A percentile compares a stretch with the other conserved stretches of the same genome.
Evolutionary conservation across 805 yeast species (phyloP).

Genomic region (Kluyveromyces aestuarii): DNA sequence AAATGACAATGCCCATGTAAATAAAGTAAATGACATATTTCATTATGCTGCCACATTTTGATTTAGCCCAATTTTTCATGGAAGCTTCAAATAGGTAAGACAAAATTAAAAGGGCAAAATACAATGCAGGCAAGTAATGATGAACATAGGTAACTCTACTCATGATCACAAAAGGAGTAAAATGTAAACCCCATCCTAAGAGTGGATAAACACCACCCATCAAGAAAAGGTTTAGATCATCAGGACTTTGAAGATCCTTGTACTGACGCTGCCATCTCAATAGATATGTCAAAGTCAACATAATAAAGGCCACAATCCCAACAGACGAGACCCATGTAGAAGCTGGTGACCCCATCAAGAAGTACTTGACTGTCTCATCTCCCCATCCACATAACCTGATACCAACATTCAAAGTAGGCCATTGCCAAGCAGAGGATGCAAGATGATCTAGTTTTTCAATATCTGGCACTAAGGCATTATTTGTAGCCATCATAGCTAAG

Average conservation of each 20-base stretch:
- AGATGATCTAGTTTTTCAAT: slow-evolving; percentile 62
- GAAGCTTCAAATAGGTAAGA: slow-evolving; percentile 45
- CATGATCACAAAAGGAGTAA: slow-evolving; percentile 68
- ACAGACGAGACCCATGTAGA: slow-evolving; percentile 68
- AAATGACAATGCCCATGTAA: slow-evolving; percentile 37
- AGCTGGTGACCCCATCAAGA: slow-evolving; percentile 67
- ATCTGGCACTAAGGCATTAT: slow-evolving; percentile 73
- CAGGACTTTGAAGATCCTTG: slow-evolving; percentile 44
- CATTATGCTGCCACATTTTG: slow-evolving; percentile 18
- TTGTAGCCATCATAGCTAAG: slow-evolving; percentile 90
- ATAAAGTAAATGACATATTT: slow-evolving; percentile 30
- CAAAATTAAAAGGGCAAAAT: slow-evolving; percentile 57
- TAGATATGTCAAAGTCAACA: slow-evolving; percentile 36
- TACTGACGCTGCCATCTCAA: slow-evolving; percentile 81
- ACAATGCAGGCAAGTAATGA: slow-evolving; percentile 77
- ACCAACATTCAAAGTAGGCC: slow-evolving; percentile 75
- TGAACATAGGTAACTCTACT: slow-evolving; percentile 82
- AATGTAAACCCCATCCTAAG: slow-evolving; percentile 76
- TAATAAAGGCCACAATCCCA: slow-evolving; percentile 49
- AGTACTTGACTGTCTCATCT: slow-evolving; percentile 53
- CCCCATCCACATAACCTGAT: slow-evolving; percentile 75
- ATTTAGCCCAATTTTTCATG: slow-evolving; percentile 25
- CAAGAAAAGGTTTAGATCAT: slow-evolving; percentile 42
- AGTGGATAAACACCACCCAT: slow-evolving; percentile 74
- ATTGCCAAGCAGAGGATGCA: slow-evolving; percentile 77